Conservation (phyloP, 352 stramenopile genomes). For the Globisporangium emineosum region DNA sequence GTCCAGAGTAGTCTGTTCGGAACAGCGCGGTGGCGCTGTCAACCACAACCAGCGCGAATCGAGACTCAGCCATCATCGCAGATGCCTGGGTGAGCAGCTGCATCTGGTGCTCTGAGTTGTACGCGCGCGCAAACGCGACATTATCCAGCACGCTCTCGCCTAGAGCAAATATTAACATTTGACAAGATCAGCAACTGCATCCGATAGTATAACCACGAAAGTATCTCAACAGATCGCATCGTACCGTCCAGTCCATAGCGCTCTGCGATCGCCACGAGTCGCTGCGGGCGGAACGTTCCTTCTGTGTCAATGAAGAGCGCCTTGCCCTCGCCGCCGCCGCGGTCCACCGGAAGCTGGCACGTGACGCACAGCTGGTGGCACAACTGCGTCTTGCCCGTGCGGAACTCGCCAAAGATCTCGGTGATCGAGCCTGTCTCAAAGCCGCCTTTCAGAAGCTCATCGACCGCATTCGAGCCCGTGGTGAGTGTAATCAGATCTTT, state of each 20-base stretch:
- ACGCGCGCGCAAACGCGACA: constrained; percentile 97
- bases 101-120: constrained; percentile 99
- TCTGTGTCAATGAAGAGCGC: constrained; percentile 99
- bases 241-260: constrained; percentile 95
- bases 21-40: constrained; percentile 98
- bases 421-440: constrained; percentile 98
- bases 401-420: constrained; percentile 99
- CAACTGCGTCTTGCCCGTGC: constrained; percentile 99
- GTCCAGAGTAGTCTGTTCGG: constrained; percentile 98
- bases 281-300: constrained; percentile 97
- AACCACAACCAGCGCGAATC: constrained; percentile 95
- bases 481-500: constrained; percentile 94
- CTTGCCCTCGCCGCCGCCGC: constrained; percentile 97
- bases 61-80: constrained; percentile 98
- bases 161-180: constrained; percentile 9
- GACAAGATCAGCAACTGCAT: not conserved
- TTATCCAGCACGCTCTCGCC: constrained; percentile 97
- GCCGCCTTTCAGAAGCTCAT: constrained; percentile 91
- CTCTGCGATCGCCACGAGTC: constrained; percentile 96
- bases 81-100: constrained; percentile 96
- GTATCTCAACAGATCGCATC: not conserved
- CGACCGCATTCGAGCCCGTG: constrained; percentile 89
- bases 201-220: too few relatives aligned
- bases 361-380: constrained; percentile 99
- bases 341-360: constrained; percentile 96